phyloP scores from a whole-genome alignment of 192 early-diverging fungal genomes.

The Physocladia obscura region DNA sequence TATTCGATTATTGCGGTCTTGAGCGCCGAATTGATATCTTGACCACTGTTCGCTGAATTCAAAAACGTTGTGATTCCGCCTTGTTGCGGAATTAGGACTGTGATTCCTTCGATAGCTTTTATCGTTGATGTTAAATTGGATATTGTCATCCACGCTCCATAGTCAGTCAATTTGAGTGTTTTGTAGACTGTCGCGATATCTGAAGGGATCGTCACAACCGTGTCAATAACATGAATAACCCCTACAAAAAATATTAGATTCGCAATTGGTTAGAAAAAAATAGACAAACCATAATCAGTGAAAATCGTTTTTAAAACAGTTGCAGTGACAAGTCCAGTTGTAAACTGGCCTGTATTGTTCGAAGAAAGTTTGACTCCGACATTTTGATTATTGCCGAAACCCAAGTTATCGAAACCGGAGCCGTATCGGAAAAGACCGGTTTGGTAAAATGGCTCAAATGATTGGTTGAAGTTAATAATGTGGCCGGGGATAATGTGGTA shows the following conservation, averaged over 20 bases:
- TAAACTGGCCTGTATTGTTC: not conserved
- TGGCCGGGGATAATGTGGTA: conserved; percentile 25
- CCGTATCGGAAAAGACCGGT: conserved; percentile 15
- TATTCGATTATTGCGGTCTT: conserved; percentile 18
- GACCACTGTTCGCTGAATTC: not conserved
- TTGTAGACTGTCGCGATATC: conserved; percentile 14
- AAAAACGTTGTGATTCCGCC: conserved; percentile 20
- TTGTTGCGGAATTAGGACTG: conserved; percentile 23
- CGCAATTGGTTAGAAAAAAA: not conserved
- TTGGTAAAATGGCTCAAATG: not conserved
- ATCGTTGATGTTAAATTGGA: not conserved
- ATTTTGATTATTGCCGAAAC: not conserved
- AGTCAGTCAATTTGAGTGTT: conserved; percentile 9
- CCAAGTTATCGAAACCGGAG: conserved; percentile 22
- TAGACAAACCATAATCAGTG: conserved; percentile 15
- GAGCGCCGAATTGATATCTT: conserved; percentile 1
- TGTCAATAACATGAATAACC: conserved; percentile 26
- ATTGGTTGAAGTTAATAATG: conserved; percentile 7
- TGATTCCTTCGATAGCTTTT: conserved; percentile 19
- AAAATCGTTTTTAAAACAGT: not conserved
- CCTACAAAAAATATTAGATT: conserved; percentile 16
- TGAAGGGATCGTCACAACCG: conserved; percentile 20
- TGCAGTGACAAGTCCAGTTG: not conserved
- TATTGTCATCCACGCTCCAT: not conserved
- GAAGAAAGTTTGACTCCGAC: not conserved